Percentiles rank a stretch among this genome's conserved stretches.
phyloP scores from a whole-genome alignment of 2,329 filamentous ascomycete genomes.

The Claviceps africana region DNA sequence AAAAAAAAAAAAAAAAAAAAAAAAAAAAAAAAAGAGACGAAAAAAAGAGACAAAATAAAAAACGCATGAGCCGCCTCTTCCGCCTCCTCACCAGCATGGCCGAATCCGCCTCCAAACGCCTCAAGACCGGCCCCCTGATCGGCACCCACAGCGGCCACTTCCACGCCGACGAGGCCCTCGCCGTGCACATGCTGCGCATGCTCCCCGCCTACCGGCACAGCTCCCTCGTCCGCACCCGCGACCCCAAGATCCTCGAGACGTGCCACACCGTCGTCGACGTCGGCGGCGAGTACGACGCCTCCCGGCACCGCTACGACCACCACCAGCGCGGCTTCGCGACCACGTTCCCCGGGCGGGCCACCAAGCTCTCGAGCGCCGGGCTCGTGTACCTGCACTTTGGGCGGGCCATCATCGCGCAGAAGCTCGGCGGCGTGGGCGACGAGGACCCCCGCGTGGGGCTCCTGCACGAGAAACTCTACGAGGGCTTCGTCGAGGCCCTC shows the following conservation, averaged over 20 bases:
- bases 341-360: slow-evolving; percentile 69
- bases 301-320: slow-evolving; percentile 76
- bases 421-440: slow-evolving; percentile 16
- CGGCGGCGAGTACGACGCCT: slow-evolving; percentile 80
- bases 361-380: slow-evolving; percentile 87
- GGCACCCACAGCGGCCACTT: slow-evolving; percentile 98
- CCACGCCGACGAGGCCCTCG: slow-evolving; percentile 95
- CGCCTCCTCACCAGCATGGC: slow-evolving; percentile 26
- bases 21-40: background rate
- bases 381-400: slow-evolving; percentile 96
- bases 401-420: slow-evolving; percentile 58
- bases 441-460: slow-evolving; percentile 55
- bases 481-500: slow-evolving; percentile 85
- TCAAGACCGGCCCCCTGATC: slow-evolving; percentile 57
- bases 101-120: slow-evolving; percentile 62
- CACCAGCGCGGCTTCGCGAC: slow-evolving; percentile 85
- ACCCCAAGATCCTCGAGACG: slow-evolving; percentile 58
- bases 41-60: too few species aligned
- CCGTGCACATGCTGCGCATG: slow-evolving; percentile 85
- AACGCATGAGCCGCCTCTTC: slow-evolving; percentile 8
- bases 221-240: slow-evolving; percentile 71
- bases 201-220: slow-evolving; percentile 68
- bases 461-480: slow-evolving; percentile 81
- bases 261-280: slow-evolving; percentile 97
- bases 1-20: too few species aligned